These are phyloP conservation scores for Ogataea paraovalis DNA, from an alignment of 805 yeast genomes.

Conservation along the genomic window DNA sequence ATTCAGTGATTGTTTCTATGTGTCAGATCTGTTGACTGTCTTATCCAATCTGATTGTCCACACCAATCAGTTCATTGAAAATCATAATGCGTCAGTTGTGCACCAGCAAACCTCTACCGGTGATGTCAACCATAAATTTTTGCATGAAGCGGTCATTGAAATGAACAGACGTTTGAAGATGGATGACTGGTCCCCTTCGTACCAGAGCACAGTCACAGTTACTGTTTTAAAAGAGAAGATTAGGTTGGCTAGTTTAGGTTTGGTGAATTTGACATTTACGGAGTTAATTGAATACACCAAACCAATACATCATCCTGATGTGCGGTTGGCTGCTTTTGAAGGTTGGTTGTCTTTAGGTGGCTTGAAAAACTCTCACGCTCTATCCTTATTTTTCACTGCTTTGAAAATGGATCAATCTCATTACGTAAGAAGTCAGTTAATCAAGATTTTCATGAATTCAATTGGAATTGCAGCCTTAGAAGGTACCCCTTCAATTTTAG, in stretches of 20 bases:
- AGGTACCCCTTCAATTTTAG: slow-evolving; percentile 54
- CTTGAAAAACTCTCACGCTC: slow-evolving; percentile 54
- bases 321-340: slow-evolving; percentile 65
- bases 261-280: slow-evolving; percentile 47
- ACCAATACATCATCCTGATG: slow-evolving; percentile 41
- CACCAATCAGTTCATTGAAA: slow-evolving; percentile 21
- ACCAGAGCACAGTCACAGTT: slow-evolving; percentile 49
- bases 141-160: slow-evolving; percentile 54
- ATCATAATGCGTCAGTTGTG: slow-evolving; percentile 20
- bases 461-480: slow-evolving; percentile 65
- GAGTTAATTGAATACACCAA: slow-evolving; percentile 54
- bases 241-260: slow-evolving; percentile 51
- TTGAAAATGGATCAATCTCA: slow-evolving; percentile 54
- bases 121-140: slow-evolving; percentile 35
- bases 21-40: slow-evolving; percentile 53
- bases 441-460: slow-evolving; percentile 43
- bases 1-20: slow-evolving; percentile 68
- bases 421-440: slow-evolving; percentile 46
- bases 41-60: slow-evolving; percentile 37
- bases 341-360: slow-evolving; percentile 76
- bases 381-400: slow-evolving; percentile 58
- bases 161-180: slow-evolving; percentile 70
- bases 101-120: slow-evolving; percentile 10
- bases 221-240: slow-evolving; percentile 59
- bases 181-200: slow-evolving; percentile 85